Evolutionary conservation across 495 filamentous ascomycete genomes (phyloP).

Genomic region (Podospora conica): DNA sequence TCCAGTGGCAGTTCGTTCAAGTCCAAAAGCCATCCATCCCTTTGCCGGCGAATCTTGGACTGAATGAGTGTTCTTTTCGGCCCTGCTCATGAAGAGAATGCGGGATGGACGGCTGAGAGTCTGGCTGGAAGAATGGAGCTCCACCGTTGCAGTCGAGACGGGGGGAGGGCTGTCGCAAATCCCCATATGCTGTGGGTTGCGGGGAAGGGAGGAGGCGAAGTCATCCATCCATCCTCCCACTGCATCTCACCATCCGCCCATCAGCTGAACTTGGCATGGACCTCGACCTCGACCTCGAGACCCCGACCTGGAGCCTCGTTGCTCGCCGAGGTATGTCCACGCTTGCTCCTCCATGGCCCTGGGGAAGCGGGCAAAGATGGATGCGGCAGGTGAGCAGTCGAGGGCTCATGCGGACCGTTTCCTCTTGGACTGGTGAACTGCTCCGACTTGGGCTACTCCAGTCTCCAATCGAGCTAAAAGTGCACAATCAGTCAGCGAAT

Average conservation of each 20-base stretch:
- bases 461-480: neutral
- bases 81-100: no score
- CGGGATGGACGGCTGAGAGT: no score
- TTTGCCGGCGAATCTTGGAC: no score
- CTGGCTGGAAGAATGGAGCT: no score
- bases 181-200: neutral
- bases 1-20: no score
- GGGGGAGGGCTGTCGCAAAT: no score
- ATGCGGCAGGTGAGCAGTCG: neutral
- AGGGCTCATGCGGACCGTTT: neutral
- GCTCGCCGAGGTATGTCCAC: neutral
- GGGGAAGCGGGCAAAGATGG: neutral
- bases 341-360: no score
- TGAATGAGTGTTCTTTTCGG: no score
- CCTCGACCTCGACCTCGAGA: neutral
- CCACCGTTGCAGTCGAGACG: neutral
- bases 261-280: neutral
- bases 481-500: neutral
- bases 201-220: neutral
- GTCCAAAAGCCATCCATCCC: no score
- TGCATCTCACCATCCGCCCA: no score
- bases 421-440: neutral
- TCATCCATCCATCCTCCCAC: no score
- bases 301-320: neutral
- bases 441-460: neutral